These are phyloP conservation scores for Leptodermis oblonga DNA, from an alignment of 257 asterid genomes.

Conservation along the genomic window DNA sequence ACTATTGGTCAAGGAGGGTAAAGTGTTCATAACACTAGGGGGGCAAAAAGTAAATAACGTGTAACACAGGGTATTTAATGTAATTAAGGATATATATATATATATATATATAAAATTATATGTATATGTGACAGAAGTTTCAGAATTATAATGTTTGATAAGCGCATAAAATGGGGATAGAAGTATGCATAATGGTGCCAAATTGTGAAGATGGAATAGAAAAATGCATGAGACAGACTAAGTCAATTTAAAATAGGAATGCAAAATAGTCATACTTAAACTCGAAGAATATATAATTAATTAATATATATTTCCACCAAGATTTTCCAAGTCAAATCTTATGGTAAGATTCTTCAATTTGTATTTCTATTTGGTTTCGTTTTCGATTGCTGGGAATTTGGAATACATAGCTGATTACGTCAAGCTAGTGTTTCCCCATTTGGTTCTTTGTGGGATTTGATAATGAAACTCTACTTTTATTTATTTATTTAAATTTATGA, in stretches of 20 bases:
- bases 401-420: not conserved
- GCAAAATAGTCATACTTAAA: not conserved
- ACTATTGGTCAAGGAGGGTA: too few relatives aligned
- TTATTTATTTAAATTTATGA: not conserved
- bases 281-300: not conserved
- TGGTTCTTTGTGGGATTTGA: conserved; percentile 8
- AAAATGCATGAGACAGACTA: not conserved
- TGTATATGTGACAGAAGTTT: not conserved
- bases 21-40: too few relatives aligned
- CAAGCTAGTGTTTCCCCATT: not conserved
- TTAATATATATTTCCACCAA: too few relatives aligned
- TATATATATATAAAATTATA: too few relatives aligned
- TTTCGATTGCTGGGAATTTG: conserved; percentile 1
- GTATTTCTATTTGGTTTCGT: not conserved
- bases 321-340: too few relatives aligned
- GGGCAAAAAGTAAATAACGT: too few relatives aligned
- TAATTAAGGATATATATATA: too few relatives aligned
- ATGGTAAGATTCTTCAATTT: not conserved
- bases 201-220: not conserved
- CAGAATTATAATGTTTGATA: conserved; percentile 4
- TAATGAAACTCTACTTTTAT: not conserved
- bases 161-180: not conserved
- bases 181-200: conserved; percentile 4
- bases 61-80: too few relatives aligned
- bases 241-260: not conserved